Evolutionary conservation across 1,284 basidiomycete genomes (phyloP).

Genomic region (Trametes versicolor): DNA sequence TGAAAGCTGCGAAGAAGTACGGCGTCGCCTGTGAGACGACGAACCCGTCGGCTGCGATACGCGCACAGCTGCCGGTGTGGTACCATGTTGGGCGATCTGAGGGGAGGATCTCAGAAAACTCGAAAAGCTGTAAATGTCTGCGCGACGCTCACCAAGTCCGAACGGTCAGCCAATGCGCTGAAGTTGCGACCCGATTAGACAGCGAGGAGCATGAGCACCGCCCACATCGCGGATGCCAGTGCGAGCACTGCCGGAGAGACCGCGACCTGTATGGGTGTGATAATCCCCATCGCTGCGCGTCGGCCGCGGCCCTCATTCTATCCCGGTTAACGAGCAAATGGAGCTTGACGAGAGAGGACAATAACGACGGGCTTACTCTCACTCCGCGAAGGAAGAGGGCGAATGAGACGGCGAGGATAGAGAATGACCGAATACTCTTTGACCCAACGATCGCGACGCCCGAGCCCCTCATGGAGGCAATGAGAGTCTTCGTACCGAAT

Average conservation of each 20-base stretch:
- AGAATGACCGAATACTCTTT: not conserved
- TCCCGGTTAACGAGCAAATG: not conserved
- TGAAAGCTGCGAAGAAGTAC: not conserved
- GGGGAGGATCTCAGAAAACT: no score
- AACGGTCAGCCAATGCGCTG: no score
- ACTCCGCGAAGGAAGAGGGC: not conserved
- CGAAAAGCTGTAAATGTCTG: no score
- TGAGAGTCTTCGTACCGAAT: not conserved
- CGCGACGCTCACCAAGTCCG: no score
- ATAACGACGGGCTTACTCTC: not conserved
- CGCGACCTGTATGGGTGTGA: not conserved
- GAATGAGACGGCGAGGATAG: not conserved
- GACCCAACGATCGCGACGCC: not conserved
- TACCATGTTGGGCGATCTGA: not conserved
- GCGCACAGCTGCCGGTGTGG: not conserved
- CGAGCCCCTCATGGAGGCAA: no score
- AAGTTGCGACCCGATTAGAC: no score
- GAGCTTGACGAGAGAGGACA: not conserved
- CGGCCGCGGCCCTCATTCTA: not conserved
- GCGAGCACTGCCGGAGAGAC: not conserved
- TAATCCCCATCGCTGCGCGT: not conserved
- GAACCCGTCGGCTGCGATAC: no score
- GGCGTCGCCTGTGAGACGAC: not conserved
- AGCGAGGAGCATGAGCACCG: no score
- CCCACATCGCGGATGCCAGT: not conserved